phyloP scores from a whole-genome alignment of 352 stramenopile species.

The Phytophthora cryptogea region DNA sequence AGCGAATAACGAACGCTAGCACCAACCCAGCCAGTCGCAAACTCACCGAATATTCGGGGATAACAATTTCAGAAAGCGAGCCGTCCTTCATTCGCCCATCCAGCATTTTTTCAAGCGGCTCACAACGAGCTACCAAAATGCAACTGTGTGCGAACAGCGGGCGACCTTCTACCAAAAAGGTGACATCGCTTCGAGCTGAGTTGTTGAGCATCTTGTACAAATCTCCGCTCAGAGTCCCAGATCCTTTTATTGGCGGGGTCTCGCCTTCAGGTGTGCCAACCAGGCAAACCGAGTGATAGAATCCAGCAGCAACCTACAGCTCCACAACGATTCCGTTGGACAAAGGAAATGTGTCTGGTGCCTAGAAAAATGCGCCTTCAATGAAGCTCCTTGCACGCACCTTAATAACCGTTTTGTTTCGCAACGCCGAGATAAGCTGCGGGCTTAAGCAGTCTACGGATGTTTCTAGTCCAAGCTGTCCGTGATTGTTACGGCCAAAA shows the following conservation, averaged over 20 bases:
- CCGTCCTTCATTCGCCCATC: slow-evolving; percentile 87
- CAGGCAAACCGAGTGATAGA: slow-evolving; percentile 91
- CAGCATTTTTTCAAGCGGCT: slow-evolving; percentile 92
- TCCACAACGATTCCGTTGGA: not conserved
- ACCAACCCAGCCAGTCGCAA: not conserved
- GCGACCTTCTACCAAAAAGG: slow-evolving; percentile 79
- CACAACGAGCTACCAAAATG: slow-evolving; percentile 88
- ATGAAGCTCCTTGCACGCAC: slow-evolving; percentile 26
- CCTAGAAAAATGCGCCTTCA: not conserved
- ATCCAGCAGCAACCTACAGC: slow-evolving; percentile 90
- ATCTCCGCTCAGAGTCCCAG: slow-evolving; percentile 65
- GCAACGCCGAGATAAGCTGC: slow-evolving; percentile 71
- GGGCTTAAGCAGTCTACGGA: slow-evolving; percentile 72
- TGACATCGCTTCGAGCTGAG: slow-evolving; percentile 75
- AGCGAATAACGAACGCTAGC: slow-evolving; percentile 1
- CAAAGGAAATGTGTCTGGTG: not conserved
- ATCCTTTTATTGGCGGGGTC: slow-evolving; percentile 12
- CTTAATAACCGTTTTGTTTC: slow-evolving; percentile 64
- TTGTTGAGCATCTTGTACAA: slow-evolving; percentile 88
- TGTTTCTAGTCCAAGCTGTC: slow-evolving; percentile 87
- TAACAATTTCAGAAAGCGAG: slow-evolving; percentile 61
- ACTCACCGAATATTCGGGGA: slow-evolving; percentile 77
- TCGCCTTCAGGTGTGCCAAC: slow-evolving; percentile 27
- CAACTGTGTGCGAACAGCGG: slow-evolving; percentile 81
- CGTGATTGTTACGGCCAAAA: slow-evolving; percentile 94